Conservation (phyloP, 768 basidiomycete genomes). For the Trametes maxima region DNA sequence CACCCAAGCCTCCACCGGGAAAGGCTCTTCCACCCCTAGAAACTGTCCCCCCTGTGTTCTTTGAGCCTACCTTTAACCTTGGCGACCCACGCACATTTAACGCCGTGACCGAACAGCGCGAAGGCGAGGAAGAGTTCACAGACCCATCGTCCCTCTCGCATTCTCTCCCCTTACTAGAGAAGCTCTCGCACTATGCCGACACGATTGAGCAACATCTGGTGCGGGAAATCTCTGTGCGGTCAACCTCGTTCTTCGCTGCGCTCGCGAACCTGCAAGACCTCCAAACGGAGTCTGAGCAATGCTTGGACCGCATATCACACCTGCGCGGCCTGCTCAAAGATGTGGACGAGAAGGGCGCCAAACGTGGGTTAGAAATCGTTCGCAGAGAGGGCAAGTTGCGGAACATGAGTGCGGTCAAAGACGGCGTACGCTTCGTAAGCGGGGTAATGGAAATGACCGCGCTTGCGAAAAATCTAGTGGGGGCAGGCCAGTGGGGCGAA, state of each 20-base stretch:
- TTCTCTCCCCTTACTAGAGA: slow-evolving; percentile 79
- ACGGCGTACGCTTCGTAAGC: slow-evolving; percentile 63
- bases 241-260: slow-evolving; percentile 94
- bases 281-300: slow-evolving; percentile 84
- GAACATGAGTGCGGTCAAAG: slow-evolving; percentile 60
- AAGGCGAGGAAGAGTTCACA: slow-evolving; percentile 37
- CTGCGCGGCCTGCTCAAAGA: slow-evolving; percentile 73
- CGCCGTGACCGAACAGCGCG: slow-evolving; percentile 62
- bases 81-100: slow-evolving; percentile 78
- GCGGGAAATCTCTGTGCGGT: slow-evolving; percentile 87
- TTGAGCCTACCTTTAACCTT: slow-evolving; percentile 76
- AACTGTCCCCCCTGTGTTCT: slow-evolving; percentile 81
- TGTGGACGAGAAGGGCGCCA: slow-evolving; percentile 76
- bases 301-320: slow-evolving; percentile 72
- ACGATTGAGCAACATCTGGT: slow-evolving; percentile 94
- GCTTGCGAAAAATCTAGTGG: slow-evolving; percentile 72
- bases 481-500: slow-evolving; percentile 85
- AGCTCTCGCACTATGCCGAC: slow-evolving; percentile 89
- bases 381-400: slow-evolving; percentile 61
- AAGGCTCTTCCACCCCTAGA: slow-evolving; percentile 69
- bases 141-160: slow-evolving; percentile 68
- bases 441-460: slow-evolving; percentile 79
- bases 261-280: slow-evolving; percentile 92
- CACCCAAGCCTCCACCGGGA: slow-evolving; percentile 36
- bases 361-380: slow-evolving; percentile 78